Base-by-base conservation (phyloP, 2,329 filamentous ascomycete genomes). In the Aaosphaeria arxii region DNA sequence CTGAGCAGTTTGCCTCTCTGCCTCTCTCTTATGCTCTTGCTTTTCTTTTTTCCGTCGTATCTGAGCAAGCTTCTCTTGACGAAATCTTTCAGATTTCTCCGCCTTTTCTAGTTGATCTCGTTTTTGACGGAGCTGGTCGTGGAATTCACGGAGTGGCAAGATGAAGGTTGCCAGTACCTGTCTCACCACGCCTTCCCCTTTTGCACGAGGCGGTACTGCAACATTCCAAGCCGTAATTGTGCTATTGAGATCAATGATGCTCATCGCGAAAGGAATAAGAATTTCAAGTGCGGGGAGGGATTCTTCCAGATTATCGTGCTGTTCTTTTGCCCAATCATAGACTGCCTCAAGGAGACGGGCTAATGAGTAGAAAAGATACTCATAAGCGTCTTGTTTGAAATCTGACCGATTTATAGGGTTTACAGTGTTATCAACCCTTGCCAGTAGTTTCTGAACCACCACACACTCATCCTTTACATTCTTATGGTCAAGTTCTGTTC, bases 361-460 rank as follows among this genome's bases (percentile, higher is more conserved):
- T 5, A 67, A 42, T 9, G 52, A 41, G 13, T 52, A 56, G 42
- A 69, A 68, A 4, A 67, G 41, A 40, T 62, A 54, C 1, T 46
- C 48, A 45, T 58, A 68, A 1, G 60, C 61, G 35, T 69, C 66
- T 11, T 17, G 13, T 44, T 67, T 68, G 48, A 67, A 57, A 17
- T 35, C 30, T 7, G 32, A 56, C 11, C 53, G 17, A 24, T 24
- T 24, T 24, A 24, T 24, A 24, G 17, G 17, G 17, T 24, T 24
- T 24, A 24, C 17, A 24, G 17, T 24, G 17, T 24, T 24, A 24
- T 24, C 17, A 24, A 24, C 17, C 17, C 17, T 24, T 24, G 17
- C 17, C 2, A 24, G 17, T 24, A 24, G 17, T 24, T 24, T 24
- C 17, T 24, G 17, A 24, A 24, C 17, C 17, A 24, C 17, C 17